Conservation (phyloP, 225 moss, liverwort and hornwort species). For the Straminergon stramineum region DNA sequence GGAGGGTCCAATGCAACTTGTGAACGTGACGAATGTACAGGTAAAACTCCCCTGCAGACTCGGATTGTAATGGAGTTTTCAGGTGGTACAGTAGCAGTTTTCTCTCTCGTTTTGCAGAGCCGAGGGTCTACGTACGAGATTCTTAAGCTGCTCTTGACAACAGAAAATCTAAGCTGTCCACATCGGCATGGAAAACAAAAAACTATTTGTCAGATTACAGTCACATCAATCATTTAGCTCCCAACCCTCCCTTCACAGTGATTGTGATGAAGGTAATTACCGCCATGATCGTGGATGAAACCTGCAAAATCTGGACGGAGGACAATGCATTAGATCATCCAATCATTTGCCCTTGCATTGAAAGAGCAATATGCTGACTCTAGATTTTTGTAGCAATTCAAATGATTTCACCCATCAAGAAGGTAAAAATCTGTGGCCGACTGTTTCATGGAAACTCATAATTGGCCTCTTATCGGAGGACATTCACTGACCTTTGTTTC, state of each 20-base stretch:
- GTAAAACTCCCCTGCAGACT: not conserved
- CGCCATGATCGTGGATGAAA: not conserved
- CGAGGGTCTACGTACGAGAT: constrained; percentile 11
- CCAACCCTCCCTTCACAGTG: not conserved
- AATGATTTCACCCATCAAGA: no score
- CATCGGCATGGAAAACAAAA: not conserved
- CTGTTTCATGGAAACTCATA: no score
- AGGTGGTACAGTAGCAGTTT: not conserved
- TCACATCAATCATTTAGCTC: not conserved
- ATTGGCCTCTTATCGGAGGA: no score
- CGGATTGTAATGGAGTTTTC: not conserved
- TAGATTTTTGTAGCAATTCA: no score
- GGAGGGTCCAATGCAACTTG: constrained; percentile 10
- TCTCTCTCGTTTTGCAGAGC: not conserved
- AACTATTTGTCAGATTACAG: not conserved
- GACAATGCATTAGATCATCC: no score
- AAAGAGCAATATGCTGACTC: no score
- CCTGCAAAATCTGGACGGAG: no score
- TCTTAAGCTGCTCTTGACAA: not conserved
- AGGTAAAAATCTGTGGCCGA: no score
- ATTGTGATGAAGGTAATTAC: not conserved
- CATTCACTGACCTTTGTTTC: no score
- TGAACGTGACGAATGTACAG: constrained; percentile 22
- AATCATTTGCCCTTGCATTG: no score
- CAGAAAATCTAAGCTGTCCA: constrained; percentile 20